A percentile compares a stretch with the other conserved stretches of the same genome.
Conservation (phyloP, 352 stramenopile species). For the Phytophthora crassamura region DNA sequence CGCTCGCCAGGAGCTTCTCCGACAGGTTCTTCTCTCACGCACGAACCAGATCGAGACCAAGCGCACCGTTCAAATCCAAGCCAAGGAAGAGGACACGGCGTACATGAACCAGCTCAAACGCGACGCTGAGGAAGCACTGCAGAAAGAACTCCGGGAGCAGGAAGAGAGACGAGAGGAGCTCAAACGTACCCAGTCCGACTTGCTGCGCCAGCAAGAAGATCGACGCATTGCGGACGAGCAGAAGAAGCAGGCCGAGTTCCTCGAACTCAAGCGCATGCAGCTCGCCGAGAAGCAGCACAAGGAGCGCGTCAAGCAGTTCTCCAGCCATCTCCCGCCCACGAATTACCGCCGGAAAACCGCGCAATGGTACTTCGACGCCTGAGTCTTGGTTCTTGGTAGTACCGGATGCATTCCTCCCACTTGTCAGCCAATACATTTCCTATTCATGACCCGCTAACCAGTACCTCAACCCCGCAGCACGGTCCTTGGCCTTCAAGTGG, state of each 20-base stretch:
- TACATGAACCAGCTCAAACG: slow-evolving; percentile 75
- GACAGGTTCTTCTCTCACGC: slow-evolving; percentile 70
- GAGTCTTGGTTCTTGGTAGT: slow-evolving; percentile 16
- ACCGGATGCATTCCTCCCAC: slow-evolving; percentile 11
- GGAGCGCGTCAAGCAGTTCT: slow-evolving; percentile 67
- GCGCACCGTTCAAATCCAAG: slow-evolving; percentile 37
- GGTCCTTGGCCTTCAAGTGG: slow-evolving; percentile 12
- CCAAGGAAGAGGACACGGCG: slow-evolving; percentile 55
- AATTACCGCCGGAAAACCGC: slow-evolving; percentile 78
- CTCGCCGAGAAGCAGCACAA: slow-evolving; percentile 79
- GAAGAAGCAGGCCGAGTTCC: slow-evolving; percentile 69
- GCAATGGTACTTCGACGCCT: slow-evolving; percentile 87
- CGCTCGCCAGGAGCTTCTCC: slow-evolving; percentile 73
- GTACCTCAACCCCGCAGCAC: not conserved
- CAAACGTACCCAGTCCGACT: slow-evolving; percentile 72
- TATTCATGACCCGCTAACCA: slow-evolving; percentile 19
- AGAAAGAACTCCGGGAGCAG: slow-evolving; percentile 82
- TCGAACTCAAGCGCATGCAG: slow-evolving; percentile 84
- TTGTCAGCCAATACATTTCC: slow-evolving; percentile 37
- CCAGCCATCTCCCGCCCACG: slow-evolving; percentile 47
- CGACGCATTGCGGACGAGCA: slow-evolving; percentile 57
- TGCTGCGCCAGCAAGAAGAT: slow-evolving; percentile 68
- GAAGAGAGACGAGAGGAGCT: slow-evolving; percentile 66
- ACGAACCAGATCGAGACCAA: slow-evolving; percentile 64
- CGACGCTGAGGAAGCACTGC: slow-evolving; percentile 76